Base-by-base conservation (phyloP, 768 basidiomycete genomes). In the Filobasidium wieringae region DNA sequence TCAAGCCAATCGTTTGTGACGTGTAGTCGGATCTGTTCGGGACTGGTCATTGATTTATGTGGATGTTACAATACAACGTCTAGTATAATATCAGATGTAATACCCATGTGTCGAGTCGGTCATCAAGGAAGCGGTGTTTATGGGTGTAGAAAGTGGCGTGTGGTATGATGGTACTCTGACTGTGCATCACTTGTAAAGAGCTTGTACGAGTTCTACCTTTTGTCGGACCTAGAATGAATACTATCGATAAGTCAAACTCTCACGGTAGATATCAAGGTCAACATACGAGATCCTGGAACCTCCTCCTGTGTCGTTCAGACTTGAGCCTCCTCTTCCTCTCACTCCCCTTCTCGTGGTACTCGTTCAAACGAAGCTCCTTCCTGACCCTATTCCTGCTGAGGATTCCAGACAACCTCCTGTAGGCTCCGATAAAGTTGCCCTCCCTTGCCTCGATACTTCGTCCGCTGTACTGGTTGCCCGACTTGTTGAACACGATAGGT, bases 241-340 rank as follows among this genome's bases (percentile, higher is more conserved):
- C 51, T 29, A n/a, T 4, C 37, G 7, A 27, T 8, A 14, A 17
- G 14, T 47, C 14, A 34, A 30, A 26, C 9, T n/a, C 24, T 32
- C 30, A 22, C 4, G 14, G 5, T 19, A 19, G 26, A 29, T 22
- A 19, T 19, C 26, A 27, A 27, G 19, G 24, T 8, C 19, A 19
- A 58, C 66, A 59, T 40, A 66, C 66, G 60, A 63, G 58, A 30
- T 62, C 64, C 54, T 60, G 59, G 51, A 68, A 68, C 53, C 66
- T 60, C 39, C 61, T 62, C 40, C 64, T 60, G 60, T 68, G 66
- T 43, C 66, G 40, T 45, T 65, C 64, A 26, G 43, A 59, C 34
- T 45, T 59, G 43, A 68, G 32, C 43, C 66, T 33, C 55, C 58
- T 57, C 49, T 56, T 63, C 57, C 47, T 59, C 37, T 65, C 64